A percentile compares a stretch with the other conserved stretches of the same genome.
phyloP scores from a whole-genome alignment of 1,284 basidiomycete genomes.

The Ceratobasidium sp. region DNA sequence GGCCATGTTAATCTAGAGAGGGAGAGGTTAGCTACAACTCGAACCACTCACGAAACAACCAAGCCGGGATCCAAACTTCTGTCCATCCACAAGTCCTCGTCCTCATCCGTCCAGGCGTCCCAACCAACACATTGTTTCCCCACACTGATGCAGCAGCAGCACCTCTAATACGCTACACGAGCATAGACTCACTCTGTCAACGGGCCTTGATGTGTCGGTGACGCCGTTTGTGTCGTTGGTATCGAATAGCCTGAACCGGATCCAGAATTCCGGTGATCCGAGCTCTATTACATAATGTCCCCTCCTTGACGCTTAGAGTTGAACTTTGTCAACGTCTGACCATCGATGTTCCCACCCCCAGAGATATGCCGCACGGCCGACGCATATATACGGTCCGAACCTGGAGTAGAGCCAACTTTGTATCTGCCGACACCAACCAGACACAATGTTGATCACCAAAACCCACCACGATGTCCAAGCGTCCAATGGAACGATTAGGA shows the following conservation, averaged over 20 bases:
- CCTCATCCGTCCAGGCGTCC: constrained; percentile 4
- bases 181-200: constrained; percentile 26
- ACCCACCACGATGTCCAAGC: constrained; percentile 78
- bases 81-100: constrained; percentile 21
- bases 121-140: no score
- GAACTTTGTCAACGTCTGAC: constrained; percentile 4
- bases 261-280: neutral
- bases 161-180: neutral
- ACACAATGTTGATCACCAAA: constrained; percentile 81
- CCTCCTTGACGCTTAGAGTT: neutral
- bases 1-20: constrained; percentile 66
- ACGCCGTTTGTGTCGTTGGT: constrained; percentile 41
- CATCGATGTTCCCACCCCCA: constrained; percentile 40
- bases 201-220: constrained; percentile 37
- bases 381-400: constrained; percentile 10
- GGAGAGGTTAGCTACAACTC: constrained; percentile 1
- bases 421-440: constrained; percentile 8
- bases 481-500: constrained; percentile 73
- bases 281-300: neutral
- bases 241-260: constrained; percentile 18
- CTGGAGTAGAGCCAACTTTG: neutral
- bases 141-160: neutral
- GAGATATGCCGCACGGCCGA: neutral
- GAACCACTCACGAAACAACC: constrained; percentile 1
- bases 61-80: constrained; percentile 1